A percentile compares a stretch with the other conserved stretches of the same genome.
Conservation (phyloP, 371 early-diverging fungal genomes). For the Rhizopus arrhizus region DNA sequence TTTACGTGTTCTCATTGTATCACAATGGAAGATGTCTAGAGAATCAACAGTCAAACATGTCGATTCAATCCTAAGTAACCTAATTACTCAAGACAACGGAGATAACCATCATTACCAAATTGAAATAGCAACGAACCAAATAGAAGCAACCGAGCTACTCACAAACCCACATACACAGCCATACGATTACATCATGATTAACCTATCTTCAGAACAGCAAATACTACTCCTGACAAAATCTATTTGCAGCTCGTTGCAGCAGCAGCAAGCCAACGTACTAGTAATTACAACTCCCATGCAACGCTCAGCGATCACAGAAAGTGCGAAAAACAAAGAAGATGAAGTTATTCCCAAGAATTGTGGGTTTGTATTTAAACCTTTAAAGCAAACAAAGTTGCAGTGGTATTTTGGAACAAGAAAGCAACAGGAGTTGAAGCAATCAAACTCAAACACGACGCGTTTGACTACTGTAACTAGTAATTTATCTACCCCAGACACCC, state of each 20-base stretch:
- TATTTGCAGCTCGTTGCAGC: slow-evolving; percentile 40
- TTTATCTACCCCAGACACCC: slow-evolving; percentile 41
- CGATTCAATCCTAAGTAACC: slow-evolving; percentile 34
- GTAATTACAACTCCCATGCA: slow-evolving; percentile 65
- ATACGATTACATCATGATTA: slow-evolving; percentile 58
- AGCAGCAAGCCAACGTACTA: slow-evolving; percentile 48
- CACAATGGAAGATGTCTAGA: slow-evolving; percentile 44
- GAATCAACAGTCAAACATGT: slow-evolving; percentile 46
- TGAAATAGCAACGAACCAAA: slow-evolving; percentile 33
- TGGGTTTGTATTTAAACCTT: slow-evolving; percentile 65
- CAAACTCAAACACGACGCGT: not conserved
- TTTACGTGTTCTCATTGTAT: slow-evolving; percentile 43
- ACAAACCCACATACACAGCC: slow-evolving; percentile 31
- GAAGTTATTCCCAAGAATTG: slow-evolving; percentile 43
- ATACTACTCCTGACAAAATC: slow-evolving; percentile 48
- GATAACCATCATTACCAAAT: slow-evolving; percentile 14
- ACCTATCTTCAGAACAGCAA: slow-evolving; percentile 51
- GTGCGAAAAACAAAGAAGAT: slow-evolving; percentile 39
- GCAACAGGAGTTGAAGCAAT: slow-evolving; percentile 15
- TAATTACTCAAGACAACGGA: not conserved
- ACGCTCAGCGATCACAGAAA: slow-evolving; percentile 56
- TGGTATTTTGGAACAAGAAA: slow-evolving; percentile 56
- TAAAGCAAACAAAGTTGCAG: slow-evolving; percentile 57
- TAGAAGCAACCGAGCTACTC: slow-evolving; percentile 39
- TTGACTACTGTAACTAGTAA: slow-evolving; percentile 6